Evolutionary conservation across 805 yeast genomes (phyloP).

Genomic region (Wickerhamomyces subpelliculosus): DNA sequence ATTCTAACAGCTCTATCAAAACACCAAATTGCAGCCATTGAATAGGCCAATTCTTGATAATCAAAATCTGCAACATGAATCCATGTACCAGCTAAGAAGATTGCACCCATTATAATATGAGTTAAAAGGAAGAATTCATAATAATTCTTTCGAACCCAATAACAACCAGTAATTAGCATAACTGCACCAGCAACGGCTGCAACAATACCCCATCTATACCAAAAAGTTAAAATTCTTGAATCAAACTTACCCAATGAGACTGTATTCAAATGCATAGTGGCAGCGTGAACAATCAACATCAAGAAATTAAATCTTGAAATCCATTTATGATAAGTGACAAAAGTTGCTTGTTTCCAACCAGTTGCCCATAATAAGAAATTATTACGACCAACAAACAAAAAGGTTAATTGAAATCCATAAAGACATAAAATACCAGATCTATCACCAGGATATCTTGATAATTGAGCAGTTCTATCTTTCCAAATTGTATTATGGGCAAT

Average conservation of each 20-base stretch:
- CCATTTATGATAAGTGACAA: constrained; percentile 63
- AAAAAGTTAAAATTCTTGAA: constrained; percentile 7
- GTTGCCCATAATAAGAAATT: constrained; percentile 59
- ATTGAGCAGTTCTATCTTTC: constrained; percentile 10
- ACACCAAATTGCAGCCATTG: constrained; percentile 36
- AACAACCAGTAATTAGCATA: constrained; percentile 14
- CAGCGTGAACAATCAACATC: constrained; percentile 14
- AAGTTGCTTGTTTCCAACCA: constrained; percentile 60
- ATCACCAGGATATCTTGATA: constrained; percentile 21
- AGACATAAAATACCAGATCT: constrained; percentile 19
- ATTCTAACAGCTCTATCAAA: constrained; percentile 44
- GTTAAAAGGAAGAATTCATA: constrained; percentile 56
- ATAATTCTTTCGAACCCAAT: constrained; percentile 40
- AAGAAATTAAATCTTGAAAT: constrained; percentile 38
- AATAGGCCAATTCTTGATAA: constrained; percentile 38
- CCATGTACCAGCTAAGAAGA: constrained; percentile 50
- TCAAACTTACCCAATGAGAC: constrained; percentile 6
- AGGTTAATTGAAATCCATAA: constrained; percentile 42
- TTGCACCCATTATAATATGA: constrained; percentile 50
- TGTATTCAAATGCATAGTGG: constrained; percentile 17
- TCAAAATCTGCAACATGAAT: constrained; percentile 46
- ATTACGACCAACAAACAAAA: constrained; percentile 67
- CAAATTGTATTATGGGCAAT: constrained; percentile 14
- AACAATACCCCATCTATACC: constrained; percentile 19
- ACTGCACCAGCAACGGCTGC: constrained; percentile 7